These are phyloP conservation scores for Chloranthus sessilifolius DNA, from an alignment of 164 flowering plant genomes.

Conservation along the genomic window DNA sequence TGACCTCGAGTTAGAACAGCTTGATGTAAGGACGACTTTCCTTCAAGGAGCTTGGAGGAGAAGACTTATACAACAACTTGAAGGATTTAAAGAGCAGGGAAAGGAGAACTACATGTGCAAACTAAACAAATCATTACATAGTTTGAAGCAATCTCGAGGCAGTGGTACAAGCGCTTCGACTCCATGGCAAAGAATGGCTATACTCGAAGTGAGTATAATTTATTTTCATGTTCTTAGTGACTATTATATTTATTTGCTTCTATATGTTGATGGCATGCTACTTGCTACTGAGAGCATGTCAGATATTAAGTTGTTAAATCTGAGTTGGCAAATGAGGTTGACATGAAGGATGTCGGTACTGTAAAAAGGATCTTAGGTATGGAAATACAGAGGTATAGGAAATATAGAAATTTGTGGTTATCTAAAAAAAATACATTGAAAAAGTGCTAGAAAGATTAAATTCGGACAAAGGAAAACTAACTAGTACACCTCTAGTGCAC, in stretches of 20 bases:
- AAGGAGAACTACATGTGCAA: background rate
- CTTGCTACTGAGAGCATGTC: background rate
- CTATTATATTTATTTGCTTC: background rate
- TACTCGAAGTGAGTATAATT: background rate
- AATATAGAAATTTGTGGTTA: background rate
- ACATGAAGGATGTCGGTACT: background rate
- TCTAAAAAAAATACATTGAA: background rate
- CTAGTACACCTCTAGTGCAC: background rate
- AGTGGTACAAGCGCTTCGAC: background rate
- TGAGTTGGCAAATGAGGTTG: background rate
- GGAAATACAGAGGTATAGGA: background rate
- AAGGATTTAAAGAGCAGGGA: background rate
- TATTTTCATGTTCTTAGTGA: background rate
- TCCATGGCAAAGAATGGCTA: background rate
- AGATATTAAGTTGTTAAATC: background rate
- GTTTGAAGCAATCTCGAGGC: constrained; percentile 4
- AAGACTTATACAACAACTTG: background rate
- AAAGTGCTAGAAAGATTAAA: background rate
- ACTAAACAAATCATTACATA: background rate
- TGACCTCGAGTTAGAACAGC: background rate
- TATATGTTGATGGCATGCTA: constrained; percentile 1
- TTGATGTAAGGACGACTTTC: background rate
- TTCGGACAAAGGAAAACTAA: background rate
- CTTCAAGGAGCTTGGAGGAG: background rate
- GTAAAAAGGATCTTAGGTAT: background rate